Base-by-base conservation (phyloP, 805 yeast genomes). In the Lipomyces sp. region DNA sequence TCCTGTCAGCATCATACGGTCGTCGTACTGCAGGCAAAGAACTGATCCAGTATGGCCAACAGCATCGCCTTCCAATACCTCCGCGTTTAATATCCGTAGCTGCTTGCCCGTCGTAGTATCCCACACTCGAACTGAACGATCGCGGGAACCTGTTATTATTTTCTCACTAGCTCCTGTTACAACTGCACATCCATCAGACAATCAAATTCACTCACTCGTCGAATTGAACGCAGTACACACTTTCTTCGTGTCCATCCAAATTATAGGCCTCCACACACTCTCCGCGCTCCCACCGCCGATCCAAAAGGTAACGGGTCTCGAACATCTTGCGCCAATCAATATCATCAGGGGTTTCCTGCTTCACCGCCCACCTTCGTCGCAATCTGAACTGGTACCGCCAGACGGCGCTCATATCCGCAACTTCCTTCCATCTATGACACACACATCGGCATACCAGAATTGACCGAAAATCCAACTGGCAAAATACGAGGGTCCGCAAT, bases 181-280 rank as follows among this genome's bases (percentile, higher is more conserved):
- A 1, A 10, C 53, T 18, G 13, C 30, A 29, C 37, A 54, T 30
- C 30, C 13, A 39, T 13, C 34, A 15, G 15, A 48, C 3, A 6
- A 24, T 5, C 10, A 18, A 4, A 34, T 18, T 5, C 6, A 7
- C 65, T 18, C 35, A 53, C 57, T 64, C 62, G 53, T 87, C 87
- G 77, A 88, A 90, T 75, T 90, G 92, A 57, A 92, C 82, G 69
- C 97, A 87, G 48, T 94, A 83, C 13, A 93, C 89, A 29, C 96
- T 94, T 75, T 90, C 97, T 51, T 85, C 80, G 75, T 93, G 98
- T 3, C 97, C 97, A 3, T 59, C 63, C 34, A 77, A 66, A 7
- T 64, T 30, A 51, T 64, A 3, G 74, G 64, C 18, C 57, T 53
- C 7, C 69, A 72, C 15, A 63, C 48, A 42, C n/a, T 4, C 55